phyloP scores from a whole-genome alignment of 2,329 filamentous ascomycete genomes.

The Trichoderma citrinoviride region DNA sequence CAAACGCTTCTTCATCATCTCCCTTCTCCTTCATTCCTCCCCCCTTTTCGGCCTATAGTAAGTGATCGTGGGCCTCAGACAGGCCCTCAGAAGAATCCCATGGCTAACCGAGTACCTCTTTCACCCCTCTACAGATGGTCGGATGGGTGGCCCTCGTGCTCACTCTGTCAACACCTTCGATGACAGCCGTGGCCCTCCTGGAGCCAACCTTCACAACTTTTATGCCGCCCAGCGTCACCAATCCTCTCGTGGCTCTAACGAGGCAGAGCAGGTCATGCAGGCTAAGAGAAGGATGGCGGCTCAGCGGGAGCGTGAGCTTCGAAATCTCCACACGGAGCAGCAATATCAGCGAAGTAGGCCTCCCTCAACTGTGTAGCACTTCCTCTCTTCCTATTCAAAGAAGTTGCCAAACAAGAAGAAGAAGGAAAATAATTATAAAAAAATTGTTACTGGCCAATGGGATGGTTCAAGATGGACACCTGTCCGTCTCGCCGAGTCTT shows the following conservation, averaged over 20 bases:
- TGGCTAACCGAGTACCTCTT: conserved; percentile 14
- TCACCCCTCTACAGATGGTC: conserved; percentile 57
- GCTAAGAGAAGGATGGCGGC: conserved; percentile 98
- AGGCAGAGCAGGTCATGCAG: conserved; percentile 98
- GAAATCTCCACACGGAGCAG: conserved; percentile 99
- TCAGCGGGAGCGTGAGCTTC: conserved; percentile 96
- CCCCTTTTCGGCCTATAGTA: not conserved
- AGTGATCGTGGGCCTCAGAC: conserved; percentile 3
- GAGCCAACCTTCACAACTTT: conserved; percentile 82
- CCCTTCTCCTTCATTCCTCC: not conserved
- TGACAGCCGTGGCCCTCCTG: conserved; percentile 65
- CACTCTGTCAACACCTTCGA: conserved; percentile 83
- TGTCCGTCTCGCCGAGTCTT: conserved; percentile 18
- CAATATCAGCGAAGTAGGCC: conserved; percentile 99
- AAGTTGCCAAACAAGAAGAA: conserved; percentile 28
- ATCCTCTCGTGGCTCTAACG: conserved; percentile 75
- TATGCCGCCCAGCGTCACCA: conserved; percentile 93
- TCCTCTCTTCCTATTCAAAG: conserved; percentile 34
- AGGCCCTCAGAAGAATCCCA: conserved; percentile 7
- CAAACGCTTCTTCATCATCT: not conserved
- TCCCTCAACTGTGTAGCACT: conserved; percentile 69
- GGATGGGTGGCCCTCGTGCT: conserved; percentile 67
- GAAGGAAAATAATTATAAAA: conserved; percentile 32
- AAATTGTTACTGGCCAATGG: conserved; percentile 31
- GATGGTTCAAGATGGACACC: conserved; percentile 25